Conservation (phyloP, 2,329 filamentous ascomycete species). For the Raffaelea ambrosiae region DNA sequence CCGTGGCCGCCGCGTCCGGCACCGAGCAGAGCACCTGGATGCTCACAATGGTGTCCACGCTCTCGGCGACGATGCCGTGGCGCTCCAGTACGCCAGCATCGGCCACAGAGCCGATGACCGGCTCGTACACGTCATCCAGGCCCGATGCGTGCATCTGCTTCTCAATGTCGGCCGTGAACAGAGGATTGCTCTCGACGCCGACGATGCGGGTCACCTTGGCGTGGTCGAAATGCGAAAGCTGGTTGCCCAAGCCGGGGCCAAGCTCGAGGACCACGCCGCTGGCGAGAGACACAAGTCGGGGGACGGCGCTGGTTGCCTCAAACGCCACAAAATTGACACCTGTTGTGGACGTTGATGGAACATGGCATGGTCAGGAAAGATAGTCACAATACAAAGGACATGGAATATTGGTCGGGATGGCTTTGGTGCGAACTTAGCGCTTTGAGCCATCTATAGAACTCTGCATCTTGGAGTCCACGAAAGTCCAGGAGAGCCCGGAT, state of each 20-base stretch:
- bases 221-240: conserved; percentile 28
- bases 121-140: conserved; percentile 19
- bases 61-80: conserved; percentile 25
- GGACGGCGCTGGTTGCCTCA: not conserved
- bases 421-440: not conserved
- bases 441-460: not conserved
- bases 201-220: conserved; percentile 24
- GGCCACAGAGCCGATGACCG: conserved; percentile 28
- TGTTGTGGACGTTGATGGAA: too few relatives aligned
- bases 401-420: too few relatives aligned
- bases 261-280: conserved; percentile 32
- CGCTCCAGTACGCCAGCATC: conserved; percentile 26
- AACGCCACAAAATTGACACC: not conserved
- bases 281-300: not conserved
- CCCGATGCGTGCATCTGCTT: conserved; percentile 20
- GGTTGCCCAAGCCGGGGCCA: conserved; percentile 34
- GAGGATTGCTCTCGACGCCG: conserved; percentile 31
- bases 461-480: too few relatives aligned
- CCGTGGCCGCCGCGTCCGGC: conserved; percentile 16
- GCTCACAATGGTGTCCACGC: conserved; percentile 30
- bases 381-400: too few relatives aligned
- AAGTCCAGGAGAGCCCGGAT: too few relatives aligned
- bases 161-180: conserved; percentile 22
- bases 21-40: conserved; percentile 36
- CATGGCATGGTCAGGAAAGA: too few relatives aligned